Evolutionary conservation across 169 alveolate species (phyloP).

Genomic region (Plasmodium ovale): DNA sequence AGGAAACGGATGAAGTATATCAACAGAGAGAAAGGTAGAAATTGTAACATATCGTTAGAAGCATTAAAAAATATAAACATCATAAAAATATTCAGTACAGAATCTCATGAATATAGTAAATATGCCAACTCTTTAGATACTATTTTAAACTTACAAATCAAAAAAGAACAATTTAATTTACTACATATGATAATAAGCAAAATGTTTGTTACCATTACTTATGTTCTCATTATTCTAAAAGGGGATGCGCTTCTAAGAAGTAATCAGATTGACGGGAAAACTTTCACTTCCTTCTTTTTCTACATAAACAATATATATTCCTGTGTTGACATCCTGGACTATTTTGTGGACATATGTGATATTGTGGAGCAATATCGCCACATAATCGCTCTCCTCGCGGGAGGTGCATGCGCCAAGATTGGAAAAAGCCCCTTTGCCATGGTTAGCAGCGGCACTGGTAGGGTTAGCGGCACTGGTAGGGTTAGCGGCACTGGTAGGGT

Average conservation of each 20-base stretch:
- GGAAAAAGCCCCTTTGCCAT: no score
- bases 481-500: neutral
- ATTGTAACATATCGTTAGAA: slow-evolving; percentile 19
- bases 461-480: no score
- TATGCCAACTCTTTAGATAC: slow-evolving; percentile 13
- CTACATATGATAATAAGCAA: slow-evolving; percentile 45
- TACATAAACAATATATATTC: slow-evolving; percentile 59
- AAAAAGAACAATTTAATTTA: slow-evolving; percentile 56
- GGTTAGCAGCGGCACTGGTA: neutral
- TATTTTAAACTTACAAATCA: slow-evolving; percentile 18
- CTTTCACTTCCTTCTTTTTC: slow-evolving; percentile 52
- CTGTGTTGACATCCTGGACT: slow-evolving; percentile 36
- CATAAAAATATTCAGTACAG: slow-evolving; percentile 33
- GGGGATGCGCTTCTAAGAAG: slow-evolving; percentile 1
- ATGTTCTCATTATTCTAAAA: slow-evolving; percentile 18
- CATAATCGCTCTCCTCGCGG: neutral
- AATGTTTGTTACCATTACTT: slow-evolving; percentile 27
- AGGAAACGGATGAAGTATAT: slow-evolving; percentile 19
- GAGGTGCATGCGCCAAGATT: neutral
- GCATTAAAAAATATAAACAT: slow-evolving; percentile 39
- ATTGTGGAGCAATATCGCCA: slow-evolving; percentile 24
- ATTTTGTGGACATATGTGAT: slow-evolving; percentile 42
- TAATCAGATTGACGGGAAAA: slow-evolving; percentile 17
- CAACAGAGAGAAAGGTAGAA: slow-evolving; percentile 10
- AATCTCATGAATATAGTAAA: slow-evolving; percentile 29